These are phyloP conservation scores for Chalciporus sphaerocephalus DNA, from an alignment of 768 basidiomycete genomes.

Conservation along the genomic window DNA sequence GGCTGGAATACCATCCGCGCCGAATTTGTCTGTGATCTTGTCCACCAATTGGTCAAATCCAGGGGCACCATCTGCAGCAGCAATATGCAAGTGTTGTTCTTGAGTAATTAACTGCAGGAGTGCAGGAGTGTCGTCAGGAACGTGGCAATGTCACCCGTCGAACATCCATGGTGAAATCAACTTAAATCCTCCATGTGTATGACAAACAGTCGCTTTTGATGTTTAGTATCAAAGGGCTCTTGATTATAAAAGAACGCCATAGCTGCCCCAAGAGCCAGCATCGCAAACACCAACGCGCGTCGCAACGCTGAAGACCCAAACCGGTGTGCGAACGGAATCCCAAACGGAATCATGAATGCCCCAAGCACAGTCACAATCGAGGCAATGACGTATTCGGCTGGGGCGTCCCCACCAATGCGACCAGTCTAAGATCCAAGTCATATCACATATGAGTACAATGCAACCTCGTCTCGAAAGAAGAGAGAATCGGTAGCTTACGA, in stretches of 20 bases:
- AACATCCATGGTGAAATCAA: not conserved
- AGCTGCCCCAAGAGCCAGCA: slow-evolving; percentile 42
- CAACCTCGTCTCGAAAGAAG: not conserved
- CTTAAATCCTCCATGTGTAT: slow-evolving; percentile 83
- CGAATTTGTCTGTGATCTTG: slow-evolving; percentile 59
- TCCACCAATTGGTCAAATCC: slow-evolving; percentile 62
- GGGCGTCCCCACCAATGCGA: slow-evolving; percentile 74
- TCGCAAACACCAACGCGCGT: slow-evolving; percentile 40
- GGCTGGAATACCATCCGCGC: slow-evolving; percentile 38
- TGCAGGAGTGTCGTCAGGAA: not conserved
- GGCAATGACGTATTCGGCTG: slow-evolving; percentile 86
- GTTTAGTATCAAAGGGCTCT: slow-evolving; percentile 72
- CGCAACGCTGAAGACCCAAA: slow-evolving; percentile 45
- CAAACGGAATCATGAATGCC: slow-evolving; percentile 54
- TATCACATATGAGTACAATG: slow-evolving; percentile 4
- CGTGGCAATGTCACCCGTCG: not conserved
- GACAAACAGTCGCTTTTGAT: slow-evolving; percentile 84
- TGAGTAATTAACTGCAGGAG: slow-evolving; percentile 59
- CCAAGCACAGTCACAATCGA: slow-evolving; percentile 60
- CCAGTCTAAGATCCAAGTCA: slow-evolving; percentile 73
- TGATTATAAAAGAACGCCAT: slow-evolving; percentile 60
- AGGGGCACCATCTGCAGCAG: slow-evolving; percentile 77
- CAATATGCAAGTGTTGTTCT: slow-evolving; percentile 75
- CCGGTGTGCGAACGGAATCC: slow-evolving; percentile 70
- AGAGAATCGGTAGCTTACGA: slow-evolving; percentile 43